Evolutionary conservation across 2,329 filamentous ascomycete genomes (phyloP).

Genomic region (Cladosporium sp.): DNA sequence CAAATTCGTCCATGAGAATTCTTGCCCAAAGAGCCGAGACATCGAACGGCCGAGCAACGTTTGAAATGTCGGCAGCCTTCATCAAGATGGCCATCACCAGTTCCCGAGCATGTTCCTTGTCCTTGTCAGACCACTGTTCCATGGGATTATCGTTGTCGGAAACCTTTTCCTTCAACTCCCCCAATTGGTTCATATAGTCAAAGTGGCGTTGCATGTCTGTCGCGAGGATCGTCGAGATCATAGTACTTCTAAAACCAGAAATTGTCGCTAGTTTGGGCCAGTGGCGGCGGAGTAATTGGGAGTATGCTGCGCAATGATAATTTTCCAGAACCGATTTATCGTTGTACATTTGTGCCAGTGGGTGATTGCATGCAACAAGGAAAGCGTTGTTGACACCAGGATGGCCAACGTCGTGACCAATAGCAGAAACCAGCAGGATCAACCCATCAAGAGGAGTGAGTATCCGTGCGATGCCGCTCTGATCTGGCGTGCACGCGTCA

Average conservation of each 20-base stretch:
- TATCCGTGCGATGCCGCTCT: conserved; percentile 65
- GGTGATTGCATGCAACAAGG: conserved; percentile 83
- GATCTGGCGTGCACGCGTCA: conserved; percentile 28
- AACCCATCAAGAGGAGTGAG: conserved; percentile 84
- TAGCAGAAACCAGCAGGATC: conserved; percentile 87
- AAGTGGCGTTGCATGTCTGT: conserved; percentile 98
- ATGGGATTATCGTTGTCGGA: conserved; percentile 36
- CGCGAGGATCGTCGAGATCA: conserved; percentile 96
- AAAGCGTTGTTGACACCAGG: conserved; percentile 98
- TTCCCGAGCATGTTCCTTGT: conserved; percentile 70
- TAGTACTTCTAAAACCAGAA: conserved; percentile 74
- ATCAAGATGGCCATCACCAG: conserved; percentile 88
- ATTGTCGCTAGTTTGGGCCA: conserved; percentile 83
- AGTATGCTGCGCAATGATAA: conserved; percentile 95
- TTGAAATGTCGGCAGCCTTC: conserved; percentile 98
- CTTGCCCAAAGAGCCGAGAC: conserved; percentile 85
- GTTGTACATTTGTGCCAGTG: conserved; percentile 91
- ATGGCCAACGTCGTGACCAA: conserved; percentile 95
- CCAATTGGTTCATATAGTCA: conserved; percentile 88
- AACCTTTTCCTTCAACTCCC: conserved; percentile 71
- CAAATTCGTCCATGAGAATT: conserved; percentile 92
- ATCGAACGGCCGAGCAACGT: conserved; percentile 82
- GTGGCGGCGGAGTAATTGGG: conserved; percentile 86
- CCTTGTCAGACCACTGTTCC: conserved; percentile 70
- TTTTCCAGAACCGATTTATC: conserved; percentile 95